Base-by-base conservation (phyloP, 805 yeast species). In the Candida qinlingensis region DNA sequence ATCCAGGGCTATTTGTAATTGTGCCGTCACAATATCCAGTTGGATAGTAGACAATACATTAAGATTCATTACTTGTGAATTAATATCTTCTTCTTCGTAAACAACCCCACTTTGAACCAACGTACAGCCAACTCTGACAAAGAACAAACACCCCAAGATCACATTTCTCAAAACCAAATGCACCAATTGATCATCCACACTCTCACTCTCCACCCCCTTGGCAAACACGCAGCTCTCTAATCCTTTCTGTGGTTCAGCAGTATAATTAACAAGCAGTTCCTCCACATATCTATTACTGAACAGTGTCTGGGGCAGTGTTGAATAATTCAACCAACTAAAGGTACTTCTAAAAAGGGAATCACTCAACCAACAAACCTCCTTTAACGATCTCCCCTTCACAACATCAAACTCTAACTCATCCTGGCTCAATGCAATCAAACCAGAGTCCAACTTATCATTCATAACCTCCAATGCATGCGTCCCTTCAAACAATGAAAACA, bases 401-500 rank as follows among this genome's bases (percentile, higher is more conserved):
- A 79, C 65, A 54, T 78, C 79, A 57, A 79, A 83, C 0, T 59
- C 50, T 5, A 71, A 50, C 35, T 82, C 87, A 3, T 67, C 75
- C 1, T 58, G 54, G 0, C 71, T 54, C 48, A 80, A 63, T 30
- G 65, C 58, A n/a, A 87, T 73, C 46, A 86, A 58, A 2, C 92
- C 89, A 0, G 97, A 81, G 62, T 92, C 99, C 57, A 92, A 72
- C 53, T 77, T 79, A 9, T 73, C 70, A 61, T 88, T 88, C 48
- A 81, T 73, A 11, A 84, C 75, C 63, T 91, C 98, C 51, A 89
- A 69, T 0, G 98, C 96, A 55, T 91, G 83, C 1, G 97, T 87
- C 0, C 97, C 95, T 56, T 88, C 89, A 52, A 85, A 71, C 41
- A 92, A 72, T 47, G 81, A 78, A 66, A 89, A 88, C 29, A 67